Evolutionary conservation across 805 yeast species (phyloP), one percentile per base, ranked within the genome.

Genomic region (Isabelozyma heimii): DNA sequence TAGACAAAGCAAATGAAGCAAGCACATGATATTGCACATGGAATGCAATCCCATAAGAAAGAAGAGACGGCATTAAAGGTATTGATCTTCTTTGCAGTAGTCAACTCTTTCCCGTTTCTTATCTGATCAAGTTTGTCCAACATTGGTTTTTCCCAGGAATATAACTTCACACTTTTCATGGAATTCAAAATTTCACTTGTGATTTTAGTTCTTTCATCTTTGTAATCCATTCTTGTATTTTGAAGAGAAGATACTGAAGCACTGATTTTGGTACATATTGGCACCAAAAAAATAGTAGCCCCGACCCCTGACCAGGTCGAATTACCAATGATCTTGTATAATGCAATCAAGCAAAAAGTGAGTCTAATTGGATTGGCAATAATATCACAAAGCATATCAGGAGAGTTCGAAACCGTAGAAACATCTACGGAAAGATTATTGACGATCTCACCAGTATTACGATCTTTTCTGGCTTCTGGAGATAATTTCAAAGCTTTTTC

Each of bases 111-210:
- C 15, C 60, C 61, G 52, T 70, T 67, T 62, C 77, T 64, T 35
- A 72, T 56, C 2, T 56, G 61, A 45, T 55, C 56, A 37, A 72
- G 60, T 43, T 64, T 62, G 30, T 58, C 53, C 49, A 71, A 54
- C 72, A 72, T 70, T 17, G 76, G 76, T 30, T 52, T 52, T 50
- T 72, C 77, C 77, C 77, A 72, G 2, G 76, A 65, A 51, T 72
- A 72, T 38, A 72, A 62, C 52, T 72, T 72, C 55, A 72, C 61
- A 43, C 70, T 65, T 50, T 71, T 72, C 33, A 70, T 66, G 8
- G 75, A 62, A 47, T 59, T 61, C 47, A 72, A 62, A 43, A 72
- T 69, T 51, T 72, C 77, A 27, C 67, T 64, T 48, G 69, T 69
- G 46, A 71, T 59, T 17, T 67, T 61, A 3, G 72, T 66, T 55